A percentile compares a stretch with the other conserved stretches of the same genome.
These are phyloP conservation scores for Stachybotrys elegans DNA, from an alignment of 2,329 filamentous ascomycete species.

Conservation along the genomic window DNA sequence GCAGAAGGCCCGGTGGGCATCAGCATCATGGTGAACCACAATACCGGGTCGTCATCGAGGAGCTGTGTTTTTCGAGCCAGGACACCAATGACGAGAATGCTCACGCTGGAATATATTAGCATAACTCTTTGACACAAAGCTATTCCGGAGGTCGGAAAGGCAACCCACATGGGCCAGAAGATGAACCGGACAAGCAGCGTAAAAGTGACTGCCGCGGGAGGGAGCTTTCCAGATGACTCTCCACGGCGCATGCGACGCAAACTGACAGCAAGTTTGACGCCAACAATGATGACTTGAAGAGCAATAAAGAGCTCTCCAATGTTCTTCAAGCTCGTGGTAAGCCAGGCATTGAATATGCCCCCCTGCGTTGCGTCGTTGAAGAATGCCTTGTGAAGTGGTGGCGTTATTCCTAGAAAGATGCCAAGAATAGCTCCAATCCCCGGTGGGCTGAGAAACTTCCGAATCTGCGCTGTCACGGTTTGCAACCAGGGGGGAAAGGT, in stretches of 20 bases:
- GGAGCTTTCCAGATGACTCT: neutral
- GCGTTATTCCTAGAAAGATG: slow-evolving; percentile 3
- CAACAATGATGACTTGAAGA: slow-evolving; percentile 1
- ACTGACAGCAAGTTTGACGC: slow-evolving; percentile 1
- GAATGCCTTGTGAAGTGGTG: neutral
- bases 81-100: slow-evolving; percentile 1
- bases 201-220: neutral
- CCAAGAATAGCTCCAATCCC: neutral
- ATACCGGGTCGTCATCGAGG: neutral
- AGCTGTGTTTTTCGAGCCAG: neutral
- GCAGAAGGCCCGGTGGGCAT: slow-evolving; percentile 2
- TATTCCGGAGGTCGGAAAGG: neutral
- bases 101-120: neutral
- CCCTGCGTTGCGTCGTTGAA: slow-evolving; percentile 2
- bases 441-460: slow-evolving; percentile 1
- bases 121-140: too few species aligned
- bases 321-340: slow-evolving; percentile 3
- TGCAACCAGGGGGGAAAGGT: slow-evolving; percentile 1
- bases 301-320: slow-evolving; percentile 4
- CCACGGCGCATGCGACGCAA: neutral
- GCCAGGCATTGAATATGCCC: slow-evolving; percentile 1
- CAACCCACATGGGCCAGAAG: neutral
- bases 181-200: slow-evolving; percentile 1
- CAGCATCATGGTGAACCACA: slow-evolving; percentile 5
- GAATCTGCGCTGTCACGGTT: neutral